Percentiles rank a stretch among this genome's conserved stretches.
These are phyloP conservation scores for Racocetra persica DNA, from an alignment of 371 early-diverging fungal genomes.

Conservation along the genomic window DNA sequence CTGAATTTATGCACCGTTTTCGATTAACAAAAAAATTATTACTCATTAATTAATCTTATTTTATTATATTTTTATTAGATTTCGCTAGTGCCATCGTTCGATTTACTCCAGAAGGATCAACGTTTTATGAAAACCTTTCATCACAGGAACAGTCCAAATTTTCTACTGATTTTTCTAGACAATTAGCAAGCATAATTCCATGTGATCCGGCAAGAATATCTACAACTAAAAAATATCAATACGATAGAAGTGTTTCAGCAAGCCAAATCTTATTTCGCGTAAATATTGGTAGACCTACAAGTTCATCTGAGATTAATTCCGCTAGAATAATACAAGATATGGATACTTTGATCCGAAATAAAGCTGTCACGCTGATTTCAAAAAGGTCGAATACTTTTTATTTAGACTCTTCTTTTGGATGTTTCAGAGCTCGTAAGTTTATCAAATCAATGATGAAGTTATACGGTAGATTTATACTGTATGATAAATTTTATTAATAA, in stretches of 20 bases:
- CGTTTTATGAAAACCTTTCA: constrained; percentile 4
- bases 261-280: neutral
- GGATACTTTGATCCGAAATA: constrained; percentile 20
- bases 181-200: constrained; percentile 24
- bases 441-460: too few relatives aligned
- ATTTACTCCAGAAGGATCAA: constrained; percentile 32
- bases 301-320: neutral
- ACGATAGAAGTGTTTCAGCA: neutral
- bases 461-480: too few relatives aligned
- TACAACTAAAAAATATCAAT: neutral
- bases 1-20: too few relatives aligned
- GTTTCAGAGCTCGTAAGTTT: constrained; percentile 11
- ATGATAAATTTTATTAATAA: too few relatives aligned
- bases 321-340: constrained; percentile 5
- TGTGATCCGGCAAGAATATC: neutral
- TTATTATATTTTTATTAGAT: neutral
- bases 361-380: neutral
- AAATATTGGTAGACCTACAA: neutral
- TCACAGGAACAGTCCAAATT: neutral
- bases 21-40: too few relatives aligned
- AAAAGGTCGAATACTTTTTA: neutral
- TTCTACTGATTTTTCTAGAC: neutral
- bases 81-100: neutral
- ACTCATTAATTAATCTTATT: too few relatives aligned
- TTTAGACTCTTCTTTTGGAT: constrained; percentile 25